Conservation (phyloP, 352 stramenopile genomes). For the Pythium coloratum region DNA sequence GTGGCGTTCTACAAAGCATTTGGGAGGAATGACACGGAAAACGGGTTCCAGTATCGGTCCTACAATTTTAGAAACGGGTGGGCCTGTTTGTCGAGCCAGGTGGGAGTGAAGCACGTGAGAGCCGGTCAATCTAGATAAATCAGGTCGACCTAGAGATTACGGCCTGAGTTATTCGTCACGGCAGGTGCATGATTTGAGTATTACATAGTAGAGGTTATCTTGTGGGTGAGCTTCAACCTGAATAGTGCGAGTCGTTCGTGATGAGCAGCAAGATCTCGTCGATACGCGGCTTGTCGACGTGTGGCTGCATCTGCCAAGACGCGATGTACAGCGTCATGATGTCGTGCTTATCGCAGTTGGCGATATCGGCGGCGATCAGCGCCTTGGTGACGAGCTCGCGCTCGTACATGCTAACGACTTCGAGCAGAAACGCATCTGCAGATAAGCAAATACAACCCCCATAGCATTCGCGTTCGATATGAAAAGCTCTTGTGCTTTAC, state of each 20-base stretch:
- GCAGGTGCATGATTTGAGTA: slow-evolving; percentile 9
- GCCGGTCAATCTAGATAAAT: slow-evolving; percentile 24
- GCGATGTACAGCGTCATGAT: slow-evolving; percentile 76
- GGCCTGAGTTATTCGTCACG: slow-evolving; percentile 18
- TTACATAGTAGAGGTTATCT: slow-evolving; percentile 17
- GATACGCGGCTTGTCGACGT: slow-evolving; percentile 59
- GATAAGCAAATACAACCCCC: neutral
- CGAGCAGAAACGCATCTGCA: slow-evolving; percentile 56
- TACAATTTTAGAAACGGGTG: slow-evolving; percentile 1
- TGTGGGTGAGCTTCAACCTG: slow-evolving; percentile 6
- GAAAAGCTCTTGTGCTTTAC: neutral
- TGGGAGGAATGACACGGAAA: slow-evolving; percentile 13
- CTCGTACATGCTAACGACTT: slow-evolving; percentile 78
- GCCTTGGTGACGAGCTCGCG: slow-evolving; percentile 78
- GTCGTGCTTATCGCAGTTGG: slow-evolving; percentile 68
- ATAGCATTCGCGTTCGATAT: neutral
- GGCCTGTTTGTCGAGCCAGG: neutral
- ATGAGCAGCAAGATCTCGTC: slow-evolving; percentile 66
- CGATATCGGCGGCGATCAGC: slow-evolving; percentile 67
- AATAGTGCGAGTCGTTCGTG: slow-evolving; percentile 63
- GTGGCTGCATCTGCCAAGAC: slow-evolving; percentile 87
- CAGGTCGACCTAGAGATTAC: slow-evolving; percentile 20
- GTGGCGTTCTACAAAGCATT: neutral
- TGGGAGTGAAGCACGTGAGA: slow-evolving; percentile 1
- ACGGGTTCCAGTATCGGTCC: neutral